A percentile compares a stretch with the other conserved stretches of the same genome.
These are phyloP conservation scores for Hippophae tibetana DNA, from an alignment of 306 rosid genomes.

Conservation along the genomic window DNA sequence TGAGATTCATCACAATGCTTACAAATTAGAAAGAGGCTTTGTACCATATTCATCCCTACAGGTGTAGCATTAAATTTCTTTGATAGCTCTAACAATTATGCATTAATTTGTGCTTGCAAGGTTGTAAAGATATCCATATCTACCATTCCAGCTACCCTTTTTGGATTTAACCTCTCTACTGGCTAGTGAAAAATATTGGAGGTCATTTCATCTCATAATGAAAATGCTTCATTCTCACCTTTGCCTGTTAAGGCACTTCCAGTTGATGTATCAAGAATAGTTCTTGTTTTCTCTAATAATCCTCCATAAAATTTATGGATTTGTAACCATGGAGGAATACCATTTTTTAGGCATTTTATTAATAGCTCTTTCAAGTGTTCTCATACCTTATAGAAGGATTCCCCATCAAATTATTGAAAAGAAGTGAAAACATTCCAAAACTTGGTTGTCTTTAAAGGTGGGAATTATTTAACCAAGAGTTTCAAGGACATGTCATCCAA, in stretches of 20 bases:
- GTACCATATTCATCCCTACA: too few species aligned
- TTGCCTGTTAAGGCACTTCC: neutral
- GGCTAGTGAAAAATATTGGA: neutral
- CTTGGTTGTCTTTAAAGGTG: too few species aligned
- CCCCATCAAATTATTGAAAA: neutral
- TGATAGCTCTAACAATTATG: too few species aligned
- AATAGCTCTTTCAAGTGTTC: neutral
- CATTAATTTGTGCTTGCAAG: too few species aligned
- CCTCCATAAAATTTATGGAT: neutral
- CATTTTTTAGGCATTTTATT: neutral
- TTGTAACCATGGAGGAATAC: neutral
- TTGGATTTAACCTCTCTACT: neutral
- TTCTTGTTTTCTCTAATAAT: neutral
- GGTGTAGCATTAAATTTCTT: too few species aligned
- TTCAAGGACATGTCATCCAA: neutral
- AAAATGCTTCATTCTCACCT: neutral
- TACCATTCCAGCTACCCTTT: too few species aligned
- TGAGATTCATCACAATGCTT: too few species aligned
- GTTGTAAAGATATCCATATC: too few species aligned
- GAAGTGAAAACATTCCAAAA: neutral
- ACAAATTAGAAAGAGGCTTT: too few species aligned
- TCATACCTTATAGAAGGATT: neutral
- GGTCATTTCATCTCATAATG: neutral
- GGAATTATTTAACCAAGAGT: too few species aligned
- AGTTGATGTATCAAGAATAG: too few species aligned